These are phyloP conservation scores for Monosporascus sp. DNA, from an alignment of 2,329 filamentous ascomycete species.

Conservation along the genomic window DNA sequence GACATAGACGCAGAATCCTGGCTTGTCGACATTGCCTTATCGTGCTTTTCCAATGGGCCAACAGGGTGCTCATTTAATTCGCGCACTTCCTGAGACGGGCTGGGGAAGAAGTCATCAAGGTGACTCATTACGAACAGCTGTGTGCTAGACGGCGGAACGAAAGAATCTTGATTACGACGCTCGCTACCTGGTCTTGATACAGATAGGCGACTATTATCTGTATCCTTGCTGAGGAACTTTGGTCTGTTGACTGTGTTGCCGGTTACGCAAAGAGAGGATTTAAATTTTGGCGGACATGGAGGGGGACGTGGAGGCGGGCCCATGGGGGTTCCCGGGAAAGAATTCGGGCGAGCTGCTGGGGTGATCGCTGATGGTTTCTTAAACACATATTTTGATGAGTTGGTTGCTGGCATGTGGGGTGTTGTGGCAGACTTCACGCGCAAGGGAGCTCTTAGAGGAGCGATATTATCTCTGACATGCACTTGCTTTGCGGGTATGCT, in stretches of 20 bases:
- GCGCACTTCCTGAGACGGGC: constrained; percentile 49
- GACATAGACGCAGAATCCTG: background rate
- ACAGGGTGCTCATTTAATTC: constrained; percentile 41
- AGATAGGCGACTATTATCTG: constrained; percentile 1
- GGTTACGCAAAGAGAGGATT: constrained; percentile 4
- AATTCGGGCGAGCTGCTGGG: constrained; percentile 8
- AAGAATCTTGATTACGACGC: background rate
- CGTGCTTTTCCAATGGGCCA: constrained; percentile 16
- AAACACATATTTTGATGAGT: constrained; percentile 1
- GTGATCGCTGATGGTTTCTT: constrained; percentile 1
- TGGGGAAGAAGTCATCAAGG: constrained; percentile 50
- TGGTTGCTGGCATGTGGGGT: background rate
- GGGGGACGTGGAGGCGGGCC: constrained; percentile 20
- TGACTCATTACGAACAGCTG: constrained; percentile 46
- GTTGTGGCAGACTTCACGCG: background rate
- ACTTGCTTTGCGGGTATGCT: constrained; percentile 1
- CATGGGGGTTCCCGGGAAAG: constrained; percentile 16
- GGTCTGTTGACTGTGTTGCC: constrained; percentile 7
- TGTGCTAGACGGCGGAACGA: constrained; percentile 36
- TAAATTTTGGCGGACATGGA: constrained; percentile 21
- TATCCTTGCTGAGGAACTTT: constrained; percentile 14
- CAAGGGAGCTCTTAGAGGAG: background rate
- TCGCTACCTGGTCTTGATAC: background rate
- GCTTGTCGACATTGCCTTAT: constrained; percentile 14
- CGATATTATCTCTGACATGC: constrained; percentile 5